Conservation (phyloP, 192 early-diverging fungal genomes). For the Backusella tarrabulga region DNA sequence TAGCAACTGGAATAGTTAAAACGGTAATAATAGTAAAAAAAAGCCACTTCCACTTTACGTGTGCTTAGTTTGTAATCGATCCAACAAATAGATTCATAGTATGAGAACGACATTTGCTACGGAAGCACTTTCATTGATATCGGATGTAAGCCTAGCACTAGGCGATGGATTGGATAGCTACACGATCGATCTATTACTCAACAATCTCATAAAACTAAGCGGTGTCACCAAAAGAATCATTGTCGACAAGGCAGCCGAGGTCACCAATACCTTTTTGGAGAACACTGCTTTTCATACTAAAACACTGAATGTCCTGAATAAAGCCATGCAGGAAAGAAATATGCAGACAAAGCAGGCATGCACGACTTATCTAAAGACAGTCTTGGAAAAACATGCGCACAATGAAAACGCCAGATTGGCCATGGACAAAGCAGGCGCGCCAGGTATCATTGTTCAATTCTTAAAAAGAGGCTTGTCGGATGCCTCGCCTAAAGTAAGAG, state of each 20-base stretch:
- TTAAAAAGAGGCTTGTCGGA: slow-evolving; percentile 37
- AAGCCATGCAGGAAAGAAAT: slow-evolving; percentile 35
- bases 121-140: slow-evolving; percentile 19
- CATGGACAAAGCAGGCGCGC: slow-evolving; percentile 27
- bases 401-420: slow-evolving; percentile 6
- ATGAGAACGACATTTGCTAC: slow-evolving; percentile 37
- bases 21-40: slow-evolving; percentile 15
- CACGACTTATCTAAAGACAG: slow-evolving; percentile 19
- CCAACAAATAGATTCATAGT: slow-evolving; percentile 30
- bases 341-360: slow-evolving; percentile 26
- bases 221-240: slow-evolving; percentile 32
- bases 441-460: slow-evolving; percentile 23
- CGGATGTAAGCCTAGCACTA: slow-evolving; percentile 28
- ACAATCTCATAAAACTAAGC: slow-evolving; percentile 26
- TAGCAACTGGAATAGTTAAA: slow-evolving; percentile 15
- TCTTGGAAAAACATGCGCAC: slow-evolving; percentile 28
- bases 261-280: slow-evolving; percentile 22
- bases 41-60: background rate
- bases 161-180: slow-evolving; percentile 28
- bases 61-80: background rate
- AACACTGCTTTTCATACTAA: slow-evolving; percentile 34
- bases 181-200: slow-evolving; percentile 33
- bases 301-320: slow-evolving; percentile 22
- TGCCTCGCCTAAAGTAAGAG: slow-evolving; percentile 36
- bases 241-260: slow-evolving; percentile 9